Percentiles rank a stretch among this genome's conserved stretches.
These are phyloP conservation scores for Cornus kousa DNA, from an alignment of 148 eudicot species.

Conservation along the genomic window DNA sequence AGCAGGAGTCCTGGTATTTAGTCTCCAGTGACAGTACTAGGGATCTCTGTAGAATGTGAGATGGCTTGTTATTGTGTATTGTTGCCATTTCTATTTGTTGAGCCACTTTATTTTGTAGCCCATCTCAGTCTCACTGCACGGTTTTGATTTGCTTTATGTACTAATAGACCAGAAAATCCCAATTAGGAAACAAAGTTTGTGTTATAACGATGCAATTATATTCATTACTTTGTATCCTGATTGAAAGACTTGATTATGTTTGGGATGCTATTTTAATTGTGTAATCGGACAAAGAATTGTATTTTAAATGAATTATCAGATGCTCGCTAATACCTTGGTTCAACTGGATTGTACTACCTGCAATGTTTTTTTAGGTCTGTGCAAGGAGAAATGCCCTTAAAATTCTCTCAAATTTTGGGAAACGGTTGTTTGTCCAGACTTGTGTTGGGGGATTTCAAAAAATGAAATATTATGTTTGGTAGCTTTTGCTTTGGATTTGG, in stretches of 20 bases:
- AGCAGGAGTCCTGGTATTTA: slow-evolving; percentile 27
- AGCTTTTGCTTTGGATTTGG: too few relatives aligned
- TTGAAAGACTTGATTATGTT: background rate
- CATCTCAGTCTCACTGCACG: slow-evolving; percentile 30
- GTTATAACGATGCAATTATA: slow-evolving; percentile 14
- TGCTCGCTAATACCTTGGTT: background rate
- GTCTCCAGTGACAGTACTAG: slow-evolving; percentile 17
- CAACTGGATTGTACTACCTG: too few relatives aligned
- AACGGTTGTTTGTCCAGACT: too few relatives aligned
- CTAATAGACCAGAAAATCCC: slow-evolving; percentile 34
- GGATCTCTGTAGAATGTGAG: slow-evolving; percentile 36
- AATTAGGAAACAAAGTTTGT: slow-evolving; percentile 22
- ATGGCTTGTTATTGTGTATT: slow-evolving; percentile 33
- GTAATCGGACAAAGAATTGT: background rate
- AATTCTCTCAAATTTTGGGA: too few relatives aligned
- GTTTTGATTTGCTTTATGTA: slow-evolving; percentile 47
- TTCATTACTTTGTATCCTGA: slow-evolving; percentile 4
- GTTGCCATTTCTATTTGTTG: slow-evolving; percentile 11
- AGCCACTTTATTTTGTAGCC: slow-evolving; percentile 32
- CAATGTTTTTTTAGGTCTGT: too few relatives aligned
- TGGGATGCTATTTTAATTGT: background rate
- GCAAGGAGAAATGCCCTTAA: too few relatives aligned
- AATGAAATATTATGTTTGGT: too few relatives aligned
- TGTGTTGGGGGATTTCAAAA: too few relatives aligned
- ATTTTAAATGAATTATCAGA: background rate